Conservation (phyloP, 179 eudicot species). For the Gypsophila paniculata region DNA sequence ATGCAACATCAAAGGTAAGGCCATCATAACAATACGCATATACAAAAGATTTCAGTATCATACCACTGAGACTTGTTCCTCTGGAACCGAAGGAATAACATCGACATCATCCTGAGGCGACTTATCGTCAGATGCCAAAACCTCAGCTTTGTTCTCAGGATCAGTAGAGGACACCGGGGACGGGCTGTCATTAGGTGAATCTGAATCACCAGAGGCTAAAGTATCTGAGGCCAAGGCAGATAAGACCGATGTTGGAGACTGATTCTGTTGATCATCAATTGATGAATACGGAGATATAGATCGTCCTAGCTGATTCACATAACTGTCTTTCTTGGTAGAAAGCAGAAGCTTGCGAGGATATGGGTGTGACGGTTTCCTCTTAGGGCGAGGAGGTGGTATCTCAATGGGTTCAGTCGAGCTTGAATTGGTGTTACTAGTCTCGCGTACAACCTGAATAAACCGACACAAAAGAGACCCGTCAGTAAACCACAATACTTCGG, state of each 20-base stretch:
- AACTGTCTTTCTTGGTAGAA: slow-evolving; percentile 23
- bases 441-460: slow-evolving; percentile 37
- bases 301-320: slow-evolving; percentile 24
- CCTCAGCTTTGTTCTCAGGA: slow-evolving; percentile 16
- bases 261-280: slow-evolving; percentile 46
- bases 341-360: slow-evolving; percentile 42
- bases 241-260: slow-evolving; percentile 75
- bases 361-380: slow-evolving; percentile 46
- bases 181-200: slow-evolving; percentile 23
- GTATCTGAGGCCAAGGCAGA: slow-evolving; percentile 30
- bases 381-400: slow-evolving; percentile 54
- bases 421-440: slow-evolving; percentile 26
- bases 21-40: background rate
- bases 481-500: background rate
- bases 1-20: background rate
- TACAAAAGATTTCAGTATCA: slow-evolving; percentile 3
- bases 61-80: slow-evolving; percentile 34
- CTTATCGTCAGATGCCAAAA: slow-evolving; percentile 13
- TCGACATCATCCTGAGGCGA: slow-evolving; percentile 19
- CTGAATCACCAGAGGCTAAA: slow-evolving; percentile 30
- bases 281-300: slow-evolving; percentile 37
- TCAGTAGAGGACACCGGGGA: slow-evolving; percentile 48
- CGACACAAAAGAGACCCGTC: slow-evolving; percentile 11
- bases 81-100: slow-evolving; percentile 6
- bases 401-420: slow-evolving; percentile 30